phyloP scores from a whole-genome alignment of 2,329 filamentous ascomycete species.

The Colletotrichum destructivum region DNA sequence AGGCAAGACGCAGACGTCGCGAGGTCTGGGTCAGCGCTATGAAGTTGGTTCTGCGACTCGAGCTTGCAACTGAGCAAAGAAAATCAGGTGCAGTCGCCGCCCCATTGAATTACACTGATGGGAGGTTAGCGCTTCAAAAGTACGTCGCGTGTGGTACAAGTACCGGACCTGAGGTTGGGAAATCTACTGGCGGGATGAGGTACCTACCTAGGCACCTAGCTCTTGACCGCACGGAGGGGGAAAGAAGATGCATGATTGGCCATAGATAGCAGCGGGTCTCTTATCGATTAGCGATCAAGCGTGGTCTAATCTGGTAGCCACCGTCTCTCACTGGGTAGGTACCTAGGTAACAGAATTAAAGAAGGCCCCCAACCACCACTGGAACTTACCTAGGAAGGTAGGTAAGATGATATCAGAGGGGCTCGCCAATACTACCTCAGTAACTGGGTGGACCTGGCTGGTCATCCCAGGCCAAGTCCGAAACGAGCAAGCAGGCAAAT shows the following conservation, averaged over 20 bases:
- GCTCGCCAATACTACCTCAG: not conserved
- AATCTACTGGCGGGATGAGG: not conserved
- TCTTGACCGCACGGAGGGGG: too few species aligned
- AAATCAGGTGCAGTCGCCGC: conserved; percentile 1
- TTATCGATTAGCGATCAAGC: conserved; percentile 1
- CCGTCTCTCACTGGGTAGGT: not conserved
- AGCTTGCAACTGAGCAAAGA: not conserved
- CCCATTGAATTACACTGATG: conserved; percentile 1
- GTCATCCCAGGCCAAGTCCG: not conserved
- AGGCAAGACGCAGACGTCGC: not conserved
- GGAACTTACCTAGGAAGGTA: not conserved
- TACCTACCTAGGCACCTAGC: not conserved
- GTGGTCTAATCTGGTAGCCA: not conserved
- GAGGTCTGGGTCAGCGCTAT: conserved; percentile 3
- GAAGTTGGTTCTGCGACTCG: conserved; percentile 1
- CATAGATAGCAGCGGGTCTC: not conserved
- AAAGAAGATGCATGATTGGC: not conserved
- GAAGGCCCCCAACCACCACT: not conserved
- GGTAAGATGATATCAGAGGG: not conserved
- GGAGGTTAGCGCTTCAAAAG: conserved; percentile 9
- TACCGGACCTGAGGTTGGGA: not conserved
- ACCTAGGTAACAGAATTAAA: not conserved
- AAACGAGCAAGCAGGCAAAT: not conserved
- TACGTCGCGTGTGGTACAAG: not conserved
- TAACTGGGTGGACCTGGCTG: not conserved